A percentile compares a stretch with the other conserved stretches of the same genome.
Evolutionary conservation across 345 rosid genomes (phyloP).

Genomic region (Camelina laxa): DNA sequence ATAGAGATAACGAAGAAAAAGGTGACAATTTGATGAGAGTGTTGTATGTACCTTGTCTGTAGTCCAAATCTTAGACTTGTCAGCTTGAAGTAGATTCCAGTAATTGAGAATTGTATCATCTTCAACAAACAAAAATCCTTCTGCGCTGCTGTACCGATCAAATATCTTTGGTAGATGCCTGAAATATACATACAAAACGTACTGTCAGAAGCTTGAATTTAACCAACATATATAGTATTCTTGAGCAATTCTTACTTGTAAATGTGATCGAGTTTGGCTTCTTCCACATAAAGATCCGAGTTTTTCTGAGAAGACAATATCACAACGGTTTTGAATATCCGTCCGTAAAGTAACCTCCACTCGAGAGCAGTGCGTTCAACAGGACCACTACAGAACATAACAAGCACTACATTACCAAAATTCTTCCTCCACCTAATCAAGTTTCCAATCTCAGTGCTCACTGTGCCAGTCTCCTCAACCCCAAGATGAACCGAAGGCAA

Average conservation of each 20-base stretch:
- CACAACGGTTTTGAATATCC: conserved; percentile 90
- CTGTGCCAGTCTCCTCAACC: conserved; percentile 91
- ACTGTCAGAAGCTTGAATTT: conserved; percentile 17
- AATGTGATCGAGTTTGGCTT: conserved; percentile 69
- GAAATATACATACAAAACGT: conserved; percentile 29
- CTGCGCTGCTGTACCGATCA: conserved; percentile 70
- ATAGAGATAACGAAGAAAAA: neutral
- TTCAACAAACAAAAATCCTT: conserved; percentile 92
- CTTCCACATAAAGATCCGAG: conserved; percentile 80
- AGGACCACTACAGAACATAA: conserved; percentile 92
- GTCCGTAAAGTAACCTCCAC: conserved; percentile 96
- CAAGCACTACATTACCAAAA: conserved; percentile 90
- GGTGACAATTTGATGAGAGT: conserved; percentile 8
- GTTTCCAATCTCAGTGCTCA: conserved; percentile 88
- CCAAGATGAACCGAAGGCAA: conserved; percentile 96
- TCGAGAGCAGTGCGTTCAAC: conserved; percentile 95
- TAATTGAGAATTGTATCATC: conserved; percentile 95
- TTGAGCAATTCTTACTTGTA: conserved; percentile 67
- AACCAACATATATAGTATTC: neutral
- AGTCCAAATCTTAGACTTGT: conserved; percentile 92
- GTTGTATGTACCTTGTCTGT: conserved; percentile 72
- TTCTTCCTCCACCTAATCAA: conserved; percentile 95
- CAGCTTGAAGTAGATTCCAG: conserved; percentile 95
- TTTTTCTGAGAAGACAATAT: conserved; percentile 78
- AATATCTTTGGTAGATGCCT: conserved; percentile 90